Conservation (phyloP, 345 rosid genomes). For the Aquilaria malaccensis region DNA sequence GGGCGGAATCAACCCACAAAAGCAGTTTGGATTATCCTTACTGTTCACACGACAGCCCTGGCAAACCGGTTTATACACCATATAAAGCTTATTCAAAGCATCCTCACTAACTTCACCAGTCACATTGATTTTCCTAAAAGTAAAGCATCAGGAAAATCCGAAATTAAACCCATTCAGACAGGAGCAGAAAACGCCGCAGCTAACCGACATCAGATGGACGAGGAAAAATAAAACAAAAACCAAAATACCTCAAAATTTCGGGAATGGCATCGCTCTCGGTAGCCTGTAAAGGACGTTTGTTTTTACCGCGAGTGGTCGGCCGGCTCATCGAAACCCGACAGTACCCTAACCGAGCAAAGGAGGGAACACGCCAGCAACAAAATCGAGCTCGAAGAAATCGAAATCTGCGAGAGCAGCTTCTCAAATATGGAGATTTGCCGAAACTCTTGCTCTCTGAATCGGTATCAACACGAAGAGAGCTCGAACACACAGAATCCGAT, state of each 20-base stretch:
- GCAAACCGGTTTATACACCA: constrained; percentile 70
- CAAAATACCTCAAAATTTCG: constrained; percentile 42
- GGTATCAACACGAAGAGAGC: too few relatives aligned
- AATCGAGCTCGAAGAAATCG: too few relatives aligned
- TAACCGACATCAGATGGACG: background rate
- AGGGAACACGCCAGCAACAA: too few relatives aligned
- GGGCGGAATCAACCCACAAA: constrained; percentile 81
- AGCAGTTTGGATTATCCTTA: constrained; percentile 93
- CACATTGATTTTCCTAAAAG: constrained; percentile 63
- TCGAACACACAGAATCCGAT: too few relatives aligned
- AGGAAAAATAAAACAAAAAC: background rate
- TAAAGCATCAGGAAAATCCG: background rate
- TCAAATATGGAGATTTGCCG: too few relatives aligned
- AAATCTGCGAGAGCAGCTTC: too few relatives aligned
- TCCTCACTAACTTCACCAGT: constrained; percentile 49
- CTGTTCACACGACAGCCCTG: constrained; percentile 93
- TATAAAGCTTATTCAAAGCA: constrained; percentile 64
- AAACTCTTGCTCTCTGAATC: too few relatives aligned
- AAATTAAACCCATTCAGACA: background rate
- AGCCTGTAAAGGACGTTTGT: constrained; percentile 48
- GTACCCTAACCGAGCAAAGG: too few relatives aligned
- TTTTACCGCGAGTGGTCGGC: constrained; percentile 64
- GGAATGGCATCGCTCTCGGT: constrained; percentile 40
- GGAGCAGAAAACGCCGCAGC: background rate
- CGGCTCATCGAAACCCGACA: constrained; percentile 38